These are phyloP conservation scores for Clonostachys byssicola DNA, from an alignment of 2,329 filamentous ascomycete genomes.

Conservation along the genomic window DNA sequence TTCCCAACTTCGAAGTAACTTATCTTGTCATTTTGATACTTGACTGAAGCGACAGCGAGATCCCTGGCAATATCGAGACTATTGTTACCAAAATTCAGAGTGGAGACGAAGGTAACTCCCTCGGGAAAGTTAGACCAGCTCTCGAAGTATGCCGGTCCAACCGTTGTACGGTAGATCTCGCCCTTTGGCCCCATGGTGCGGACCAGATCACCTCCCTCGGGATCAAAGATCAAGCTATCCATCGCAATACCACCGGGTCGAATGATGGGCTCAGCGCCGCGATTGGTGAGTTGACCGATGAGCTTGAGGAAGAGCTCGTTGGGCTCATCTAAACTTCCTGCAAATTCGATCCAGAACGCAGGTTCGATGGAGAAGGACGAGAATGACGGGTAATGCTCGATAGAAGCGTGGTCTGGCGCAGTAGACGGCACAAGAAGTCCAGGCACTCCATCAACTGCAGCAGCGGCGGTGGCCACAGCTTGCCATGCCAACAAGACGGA, in stretches of 20 bases:
- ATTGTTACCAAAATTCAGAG: conserved; percentile 10
- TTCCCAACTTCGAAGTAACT: conserved; percentile 10
- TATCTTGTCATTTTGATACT: conserved; percentile 6
- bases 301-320: conserved; percentile 7
- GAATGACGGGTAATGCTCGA: conserved; percentile 7
- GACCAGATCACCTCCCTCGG: conserved; percentile 5
- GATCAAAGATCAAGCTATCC: conserved; percentile 11
- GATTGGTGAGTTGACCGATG: conserved; percentile 5
- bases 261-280: conserved; percentile 6
- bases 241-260: conserved; percentile 10
- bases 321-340: conserved; percentile 6
- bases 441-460: too few species aligned
- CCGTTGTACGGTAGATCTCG: not conserved
- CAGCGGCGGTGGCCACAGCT: too few species aligned
- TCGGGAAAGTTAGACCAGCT: conserved; percentile 6
- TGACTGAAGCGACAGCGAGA: conserved; percentile 6
- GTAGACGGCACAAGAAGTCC: too few species aligned
- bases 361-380: conserved; percentile 10
- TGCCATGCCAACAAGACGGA: too few species aligned
- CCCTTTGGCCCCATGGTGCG: conserved; percentile 8
- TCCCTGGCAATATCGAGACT: conserved; percentile 8
- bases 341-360: conserved; percentile 11
- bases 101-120: conserved; percentile 8
- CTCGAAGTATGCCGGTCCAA: too few species aligned
- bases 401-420: conserved; percentile 3